Percentiles rank a stretch among this genome's conserved stretches.
Evolutionary conservation across 139 green algal genomes (phyloP).

Genomic region (Gonium pectorale): DNA sequence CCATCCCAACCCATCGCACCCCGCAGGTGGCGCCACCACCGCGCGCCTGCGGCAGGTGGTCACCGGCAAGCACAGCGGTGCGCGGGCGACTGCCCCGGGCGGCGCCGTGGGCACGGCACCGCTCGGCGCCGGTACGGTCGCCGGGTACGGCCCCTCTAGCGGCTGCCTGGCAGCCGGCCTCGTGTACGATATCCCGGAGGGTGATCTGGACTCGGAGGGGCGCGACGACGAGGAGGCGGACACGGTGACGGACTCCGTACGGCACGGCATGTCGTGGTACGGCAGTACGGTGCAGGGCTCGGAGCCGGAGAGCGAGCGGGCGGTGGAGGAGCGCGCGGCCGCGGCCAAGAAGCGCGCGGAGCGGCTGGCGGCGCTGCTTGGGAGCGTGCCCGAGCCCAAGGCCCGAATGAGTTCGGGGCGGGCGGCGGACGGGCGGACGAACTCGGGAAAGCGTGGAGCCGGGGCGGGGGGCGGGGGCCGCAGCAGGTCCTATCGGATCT

Average conservation of each 20-base stretch:
- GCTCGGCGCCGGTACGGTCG: neutral
- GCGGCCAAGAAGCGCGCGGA: neutral
- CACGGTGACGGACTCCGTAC: neutral
- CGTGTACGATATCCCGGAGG: too few relatives aligned
- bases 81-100: too few relatives aligned
- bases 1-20: neutral
- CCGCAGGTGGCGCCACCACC: neutral
- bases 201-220: neutral
- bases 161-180: neutral
- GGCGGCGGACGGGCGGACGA: neutral
- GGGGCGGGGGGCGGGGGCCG: too few relatives aligned
- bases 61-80: neutral
- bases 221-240: neutral
- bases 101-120: neutral
- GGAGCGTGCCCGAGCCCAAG: conserved; percentile 5
- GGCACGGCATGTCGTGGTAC: neutral
- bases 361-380: conserved; percentile 14
- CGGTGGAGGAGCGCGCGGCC: neutral
- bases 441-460: neutral
- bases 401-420: neutral
- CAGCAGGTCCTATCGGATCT: neutral
- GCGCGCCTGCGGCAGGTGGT: neutral
- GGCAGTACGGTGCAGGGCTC: neutral
- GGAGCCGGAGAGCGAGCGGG: neutral
- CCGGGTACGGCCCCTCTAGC: neutral